Base-by-base conservation (phyloP, 2,329 filamentous ascomycete genomes). In the Trichoderma cornu-damae region DNA sequence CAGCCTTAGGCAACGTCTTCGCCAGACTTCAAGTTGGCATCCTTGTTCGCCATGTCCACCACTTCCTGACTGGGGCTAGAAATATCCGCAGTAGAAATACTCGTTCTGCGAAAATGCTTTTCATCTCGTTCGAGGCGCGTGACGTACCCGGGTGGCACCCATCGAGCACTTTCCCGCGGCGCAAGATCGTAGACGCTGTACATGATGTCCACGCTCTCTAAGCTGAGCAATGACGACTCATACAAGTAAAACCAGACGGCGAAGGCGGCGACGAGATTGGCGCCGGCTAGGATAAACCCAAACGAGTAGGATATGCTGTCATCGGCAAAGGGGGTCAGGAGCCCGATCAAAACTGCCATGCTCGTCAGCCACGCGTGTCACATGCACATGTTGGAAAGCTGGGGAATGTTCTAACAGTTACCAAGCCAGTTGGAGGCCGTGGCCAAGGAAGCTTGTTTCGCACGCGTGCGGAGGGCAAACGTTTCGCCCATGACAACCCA, bases 121-220 rank as follows among this genome's bases (percentile, higher is more conserved):
- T 69, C 67, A 48, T 73, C 71, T 52, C 71, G 65, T 57, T 72
- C 60, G 67, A 67, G 70, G 54, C 71, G 71, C 50, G 70, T 77
- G 60, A 71, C 63, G 60, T 76, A 77, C n/a, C 75, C 75, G 1
- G 71, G 72, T 12, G 75, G 75, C 34, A 72, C 69, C 79, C 79
- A 87, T 61, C 77, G 73, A 59, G 72, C 69, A 64, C 81, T 84
- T 67, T 77, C 79, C 79, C 83, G 85, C 3, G 85, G 79, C 69
- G 80, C 81, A n/a, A 87, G 76, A 40, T 75, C 61, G 2, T 63
- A 70, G 18, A 84, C 72, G 47, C 85, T 78, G 68, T 89, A 89
- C 83, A 87, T 86, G 52, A 81, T 79, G 69, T 89, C 86, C 58
- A 89, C 82, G 63, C 88, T 83, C 72, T 89, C 86, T n/a, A 89